Percentiles rank a stretch among this genome's conserved stretches.
phyloP scores from a whole-genome alignment of 352 stramenopile genomes.

The Thalassiosira oceanica region DNA sequence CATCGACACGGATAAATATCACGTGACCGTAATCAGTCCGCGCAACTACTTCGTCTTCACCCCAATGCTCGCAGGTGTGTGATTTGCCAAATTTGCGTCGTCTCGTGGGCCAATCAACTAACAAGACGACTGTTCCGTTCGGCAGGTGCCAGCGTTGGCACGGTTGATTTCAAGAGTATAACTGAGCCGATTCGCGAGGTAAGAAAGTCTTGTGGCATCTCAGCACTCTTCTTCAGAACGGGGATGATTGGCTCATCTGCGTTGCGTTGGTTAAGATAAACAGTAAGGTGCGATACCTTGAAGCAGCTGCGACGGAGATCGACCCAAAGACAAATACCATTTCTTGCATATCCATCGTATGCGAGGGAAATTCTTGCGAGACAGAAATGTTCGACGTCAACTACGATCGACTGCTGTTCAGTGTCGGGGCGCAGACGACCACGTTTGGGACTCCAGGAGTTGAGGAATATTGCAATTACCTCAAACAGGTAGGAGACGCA shows the following conservation, averaged over 20 bases:
- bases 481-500: slow-evolving; percentile 84
- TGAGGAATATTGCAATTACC: slow-evolving; percentile 82
- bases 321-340: slow-evolving; percentile 74
- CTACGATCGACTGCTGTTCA: slow-evolving; percentile 83
- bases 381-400: slow-evolving; percentile 80
- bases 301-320: slow-evolving; percentile 80
- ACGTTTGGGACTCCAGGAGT: slow-evolving; percentile 85
- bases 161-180: slow-evolving; percentile 84
- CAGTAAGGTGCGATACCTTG: slow-evolving; percentile 76
- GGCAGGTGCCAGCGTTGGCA: slow-evolving; percentile 81
- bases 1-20: slow-evolving; percentile 77
- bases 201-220: slow-evolving; percentile 8
- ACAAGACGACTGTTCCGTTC: too few species aligned
- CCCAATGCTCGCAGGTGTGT: slow-evolving; percentile 86
- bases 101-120: too few species aligned
- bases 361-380: slow-evolving; percentile 82
- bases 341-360: slow-evolving; percentile 82
- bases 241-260: neutral
- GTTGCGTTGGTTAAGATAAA: slow-evolving; percentile 61
- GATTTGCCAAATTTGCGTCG: too few species aligned
- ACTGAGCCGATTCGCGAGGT: slow-evolving; percentile 82
- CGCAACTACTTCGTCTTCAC: slow-evolving; percentile 87
- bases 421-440: slow-evolving; percentile 83
- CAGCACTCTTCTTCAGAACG: slow-evolving; percentile 1
- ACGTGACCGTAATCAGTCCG: slow-evolving; percentile 83